A percentile compares a stretch with the other conserved stretches of the same genome.
phyloP scores from a whole-genome alignment of 2,329 filamentous ascomycete genomes.

The Sarocladium strictum region DNA sequence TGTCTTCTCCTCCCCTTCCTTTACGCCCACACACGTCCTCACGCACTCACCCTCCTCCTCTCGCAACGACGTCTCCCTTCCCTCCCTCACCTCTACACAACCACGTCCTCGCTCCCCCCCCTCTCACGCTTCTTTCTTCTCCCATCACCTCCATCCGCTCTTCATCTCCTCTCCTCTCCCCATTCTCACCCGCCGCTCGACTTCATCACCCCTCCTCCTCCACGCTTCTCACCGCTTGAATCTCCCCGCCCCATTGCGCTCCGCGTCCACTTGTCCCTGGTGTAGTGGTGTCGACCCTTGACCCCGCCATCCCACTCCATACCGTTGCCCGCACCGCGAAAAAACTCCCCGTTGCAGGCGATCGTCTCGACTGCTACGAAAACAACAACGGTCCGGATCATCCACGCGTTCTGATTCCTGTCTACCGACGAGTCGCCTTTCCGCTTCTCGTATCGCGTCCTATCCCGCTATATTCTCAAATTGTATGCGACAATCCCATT shows the following conservation, averaged over 20 bases:
- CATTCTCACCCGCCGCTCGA: conserved; percentile 13
- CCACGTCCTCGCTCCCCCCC: conserved; percentile 17
- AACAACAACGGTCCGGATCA: neutral
- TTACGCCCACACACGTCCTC: conserved; percentile 11
- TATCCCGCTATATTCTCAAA: neutral
- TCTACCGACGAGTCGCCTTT: conserved; percentile 1
- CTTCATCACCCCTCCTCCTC: conserved; percentile 16
- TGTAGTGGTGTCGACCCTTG: conserved; percentile 11
- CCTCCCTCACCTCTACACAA: conserved; percentile 18
- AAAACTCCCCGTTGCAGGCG: neutral
- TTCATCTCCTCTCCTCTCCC: conserved; percentile 16
- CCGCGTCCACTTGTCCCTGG: conserved; percentile 11
- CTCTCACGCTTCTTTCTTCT: conserved; percentile 19
- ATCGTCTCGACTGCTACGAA: neutral
- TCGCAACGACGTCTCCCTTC: conserved; percentile 24
- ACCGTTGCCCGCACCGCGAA: conserved; percentile 7
- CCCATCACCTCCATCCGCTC: conserved; percentile 17
- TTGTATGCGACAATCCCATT: conserved; percentile 13
- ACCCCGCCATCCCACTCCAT: conserved; percentile 18
- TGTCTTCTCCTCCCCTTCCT: conserved; percentile 17
- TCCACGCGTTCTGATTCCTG: conserved; percentile 13
- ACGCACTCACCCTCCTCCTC: conserved; percentile 17
- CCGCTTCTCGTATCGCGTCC: neutral
- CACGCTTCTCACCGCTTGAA: conserved; percentile 13
- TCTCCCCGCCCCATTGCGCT: conserved; percentile 15